Percentiles rank a stretch among this genome's conserved stretches.
These are phyloP conservation scores for Hericium rajendrae DNA, from an alignment of 768 basidiomycete species.

Conservation along the genomic window DNA sequence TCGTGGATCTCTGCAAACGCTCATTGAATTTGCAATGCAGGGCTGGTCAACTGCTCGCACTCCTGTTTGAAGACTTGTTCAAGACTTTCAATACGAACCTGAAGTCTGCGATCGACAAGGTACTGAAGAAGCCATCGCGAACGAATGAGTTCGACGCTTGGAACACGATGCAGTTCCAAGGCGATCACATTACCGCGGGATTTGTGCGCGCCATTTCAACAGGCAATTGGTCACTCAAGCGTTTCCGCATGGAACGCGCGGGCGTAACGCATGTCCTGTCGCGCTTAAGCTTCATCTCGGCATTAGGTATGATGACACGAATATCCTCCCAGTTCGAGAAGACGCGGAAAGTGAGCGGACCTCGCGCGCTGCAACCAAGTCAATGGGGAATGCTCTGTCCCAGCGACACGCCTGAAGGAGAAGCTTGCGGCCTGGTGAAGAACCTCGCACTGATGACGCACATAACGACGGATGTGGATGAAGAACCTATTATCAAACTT, in stretches of 20 bases:
- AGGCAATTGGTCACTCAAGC: constrained; percentile 97
- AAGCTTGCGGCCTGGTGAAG: constrained; percentile 97
- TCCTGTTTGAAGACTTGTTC: constrained; percentile 97
- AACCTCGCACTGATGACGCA: constrained; percentile 99
- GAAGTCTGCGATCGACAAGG: constrained; percentile 92
- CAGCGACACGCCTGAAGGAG: constrained; percentile 98
- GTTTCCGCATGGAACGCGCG: constrained; percentile 99
- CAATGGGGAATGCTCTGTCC: constrained; percentile 99
- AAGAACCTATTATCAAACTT: constrained; percentile 83
- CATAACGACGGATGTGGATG: constrained; percentile 97
- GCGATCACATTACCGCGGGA: constrained; percentile 92
- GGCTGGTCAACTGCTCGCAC: constrained; percentile 89
- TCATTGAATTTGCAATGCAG: constrained; percentile 28
- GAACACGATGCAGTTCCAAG: constrained; percentile 90
- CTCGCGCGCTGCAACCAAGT: constrained; percentile 91
- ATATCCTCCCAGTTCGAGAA: constrained; percentile 99
- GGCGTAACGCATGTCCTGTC: constrained; percentile 97
- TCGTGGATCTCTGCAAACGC: neutral
- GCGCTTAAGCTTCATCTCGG: constrained; percentile 91
- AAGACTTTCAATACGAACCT: constrained; percentile 97
- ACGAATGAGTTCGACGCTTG: constrained; percentile 92
- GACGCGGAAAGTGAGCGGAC: constrained; percentile 96
- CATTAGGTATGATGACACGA: constrained; percentile 99
- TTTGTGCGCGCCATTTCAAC: constrained; percentile 97
- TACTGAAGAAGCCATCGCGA: constrained; percentile 90